These are phyloP conservation scores for Rhynchosporium agropyri DNA, from an alignment of 2,329 filamentous ascomycete species.

Conservation along the genomic window DNA sequence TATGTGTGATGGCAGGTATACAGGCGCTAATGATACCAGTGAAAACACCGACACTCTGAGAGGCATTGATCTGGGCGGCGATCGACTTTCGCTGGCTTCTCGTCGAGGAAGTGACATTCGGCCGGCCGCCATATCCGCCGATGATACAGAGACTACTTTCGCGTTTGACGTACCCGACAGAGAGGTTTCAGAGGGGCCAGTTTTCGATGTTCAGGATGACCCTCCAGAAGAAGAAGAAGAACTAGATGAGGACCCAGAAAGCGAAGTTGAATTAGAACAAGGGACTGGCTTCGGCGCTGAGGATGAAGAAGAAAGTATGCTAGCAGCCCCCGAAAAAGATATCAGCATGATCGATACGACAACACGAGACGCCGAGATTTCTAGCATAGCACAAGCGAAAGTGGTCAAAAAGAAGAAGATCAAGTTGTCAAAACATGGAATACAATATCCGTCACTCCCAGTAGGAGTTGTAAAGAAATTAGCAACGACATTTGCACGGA, in stretches of 20 bases:
- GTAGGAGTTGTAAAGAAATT: constrained; percentile 72
- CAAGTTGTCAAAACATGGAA: constrained; percentile 68
- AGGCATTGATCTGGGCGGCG: constrained; percentile 26
- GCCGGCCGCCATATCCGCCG: constrained; percentile 32
- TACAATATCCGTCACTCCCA: constrained; percentile 76
- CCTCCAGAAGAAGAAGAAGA: constrained; percentile 14
- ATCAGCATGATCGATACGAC: constrained; percentile 31
- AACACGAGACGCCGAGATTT: constrained; percentile 21
- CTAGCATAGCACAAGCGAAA: constrained; percentile 25
- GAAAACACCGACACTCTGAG: constrained; percentile 35
- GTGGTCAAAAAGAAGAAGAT: constrained; percentile 53
- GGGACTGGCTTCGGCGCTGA: constrained; percentile 28
- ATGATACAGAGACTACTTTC: constrained; percentile 42
- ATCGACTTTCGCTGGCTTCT: constrained; percentile 29
- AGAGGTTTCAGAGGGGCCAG: constrained; percentile 27
- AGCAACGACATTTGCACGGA: constrained; percentile 70
- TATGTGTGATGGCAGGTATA: background rate
- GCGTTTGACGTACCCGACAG: constrained; percentile 40
- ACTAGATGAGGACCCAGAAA: background rate
- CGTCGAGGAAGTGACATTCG: constrained; percentile 40
- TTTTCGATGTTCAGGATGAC: background rate
- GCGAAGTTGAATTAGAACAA: constrained; percentile 29
- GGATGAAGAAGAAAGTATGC: constrained; percentile 14
- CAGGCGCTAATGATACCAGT: constrained; percentile 25
- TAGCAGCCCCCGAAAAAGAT: constrained; percentile 31